Percentiles rank a stretch among this genome's conserved stretches.
Conservation (phyloP, 75 land plant species). For the Ceratopteris richardii region DNA sequence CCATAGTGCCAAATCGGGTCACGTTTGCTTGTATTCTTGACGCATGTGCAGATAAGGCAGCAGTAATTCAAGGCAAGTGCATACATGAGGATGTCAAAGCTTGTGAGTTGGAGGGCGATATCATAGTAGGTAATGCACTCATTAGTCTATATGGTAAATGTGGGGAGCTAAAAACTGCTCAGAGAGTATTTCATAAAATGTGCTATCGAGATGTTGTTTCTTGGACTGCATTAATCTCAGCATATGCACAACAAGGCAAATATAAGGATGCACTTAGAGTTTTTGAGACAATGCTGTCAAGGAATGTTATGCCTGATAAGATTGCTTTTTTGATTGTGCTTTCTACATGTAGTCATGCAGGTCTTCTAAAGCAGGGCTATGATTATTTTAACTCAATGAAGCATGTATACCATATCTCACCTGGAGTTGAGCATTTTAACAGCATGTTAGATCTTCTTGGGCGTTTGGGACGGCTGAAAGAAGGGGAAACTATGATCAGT, state of each 20-base stretch:
- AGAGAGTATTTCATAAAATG: background rate
- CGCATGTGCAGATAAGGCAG: conserved; percentile 11
- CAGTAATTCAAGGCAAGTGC: background rate
- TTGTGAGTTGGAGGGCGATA: background rate
- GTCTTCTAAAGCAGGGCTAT: background rate
- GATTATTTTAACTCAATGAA: background rate
- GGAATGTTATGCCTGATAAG: background rate
- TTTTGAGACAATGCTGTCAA: background rate
- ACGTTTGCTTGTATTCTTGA: conserved; percentile 17
- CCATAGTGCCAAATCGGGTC: conserved; percentile 6
- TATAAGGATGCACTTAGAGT: background rate
- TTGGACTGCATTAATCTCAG: conserved; percentile 8
- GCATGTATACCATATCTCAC: background rate
- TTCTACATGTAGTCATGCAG: conserved; percentile 8
- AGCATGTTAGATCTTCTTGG: conserved; percentile 8
- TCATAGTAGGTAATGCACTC: background rate
- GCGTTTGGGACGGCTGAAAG: conserved; percentile 3
- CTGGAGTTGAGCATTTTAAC: background rate
- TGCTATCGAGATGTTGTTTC: background rate
- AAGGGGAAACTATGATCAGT: background rate
- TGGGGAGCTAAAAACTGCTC: conserved; percentile 5
- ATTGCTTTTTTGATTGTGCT: background rate
- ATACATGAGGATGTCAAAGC: background rate
- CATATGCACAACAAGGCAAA: conserved; percentile 8
- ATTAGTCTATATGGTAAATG: conserved; percentile 7